These are phyloP conservation scores for Pseudoscleropodium purum DNA, from an alignment of 225 moss, liverwort and hornwort genomes.

Conservation along the genomic window DNA sequence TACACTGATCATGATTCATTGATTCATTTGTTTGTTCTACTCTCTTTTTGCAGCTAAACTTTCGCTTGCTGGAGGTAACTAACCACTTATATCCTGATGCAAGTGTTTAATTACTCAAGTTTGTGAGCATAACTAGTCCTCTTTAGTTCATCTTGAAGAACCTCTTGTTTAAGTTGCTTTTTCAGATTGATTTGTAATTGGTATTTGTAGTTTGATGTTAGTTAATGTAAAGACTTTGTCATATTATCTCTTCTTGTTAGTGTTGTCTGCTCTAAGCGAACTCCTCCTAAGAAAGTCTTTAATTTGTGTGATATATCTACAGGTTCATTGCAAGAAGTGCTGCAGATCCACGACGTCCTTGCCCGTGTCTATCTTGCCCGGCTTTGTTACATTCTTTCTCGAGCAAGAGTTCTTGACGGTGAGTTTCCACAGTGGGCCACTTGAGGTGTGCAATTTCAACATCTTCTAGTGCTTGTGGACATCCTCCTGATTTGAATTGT, in stretches of 20 bases:
- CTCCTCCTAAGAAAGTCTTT: background rate
- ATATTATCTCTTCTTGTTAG: background rate
- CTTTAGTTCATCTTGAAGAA: background rate
- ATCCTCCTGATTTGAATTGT: background rate
- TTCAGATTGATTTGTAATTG: background rate
- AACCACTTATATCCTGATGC: background rate
- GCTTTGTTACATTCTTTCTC: conserved; percentile 87
- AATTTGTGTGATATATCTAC: background rate
- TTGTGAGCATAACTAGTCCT: background rate
- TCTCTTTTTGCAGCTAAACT: conserved; percentile 76
- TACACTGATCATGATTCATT: background rate
- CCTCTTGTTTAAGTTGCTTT: background rate
- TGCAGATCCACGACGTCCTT: conserved; percentile 94
- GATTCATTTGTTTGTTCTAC: background rate
- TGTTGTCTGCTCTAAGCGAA: background rate
- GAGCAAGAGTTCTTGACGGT: conserved; percentile 94
- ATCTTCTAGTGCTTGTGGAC: background rate
- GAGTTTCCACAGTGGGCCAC: background rate
- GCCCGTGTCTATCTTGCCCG: conserved; percentile 96
- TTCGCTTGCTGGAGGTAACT: conserved; percentile 84
- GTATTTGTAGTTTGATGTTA: background rate
- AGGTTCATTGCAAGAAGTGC: conserved; percentile 97
- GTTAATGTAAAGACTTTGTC: background rate
- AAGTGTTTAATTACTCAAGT: background rate
- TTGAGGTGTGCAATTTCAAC: background rate